Evolutionary conservation across 441 rosid species (phyloP), one percentile per base, ranked within the genome.

Genomic region (Euphorbia celastroides): DNA sequence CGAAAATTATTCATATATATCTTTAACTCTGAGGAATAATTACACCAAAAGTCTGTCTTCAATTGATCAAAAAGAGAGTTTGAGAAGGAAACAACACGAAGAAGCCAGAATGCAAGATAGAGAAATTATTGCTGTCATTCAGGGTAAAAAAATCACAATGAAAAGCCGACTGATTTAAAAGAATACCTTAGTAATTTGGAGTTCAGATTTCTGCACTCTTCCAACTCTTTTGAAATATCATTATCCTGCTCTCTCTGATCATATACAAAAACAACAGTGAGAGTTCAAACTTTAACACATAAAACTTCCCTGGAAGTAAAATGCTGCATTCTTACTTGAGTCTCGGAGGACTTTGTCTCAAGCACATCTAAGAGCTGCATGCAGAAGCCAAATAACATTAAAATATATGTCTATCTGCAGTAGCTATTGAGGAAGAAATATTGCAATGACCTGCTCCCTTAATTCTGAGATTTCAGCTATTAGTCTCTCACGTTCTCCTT

Each of bases 171-270:
- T 28, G 58, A 32, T 63, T 54, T 64, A 56, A 19, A 52, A 70
- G 23, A 62, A 60, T 82, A 93, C 99, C 96, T 86, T 74, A 80
- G 75, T 72, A 93, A 74, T 74, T 81, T 80, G 73, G 82, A 77
- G 76, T 91, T 89, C 86, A 78, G 77, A 57, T 70, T 83, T 84
- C 79, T 78, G 85, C 89, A 88, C 71, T 84, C 82, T 74, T 80
- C 82, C 74, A 93, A 80, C 80, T 91, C 95, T 77, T 75, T 82
- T 67, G 71, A 63, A 64, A 65, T 78, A 75, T 71, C 72, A 59
- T 60, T 71, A 73, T 84, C 87, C 99, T 93, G 81, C 72, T 69
- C 20, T 20, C 32, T 59, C 72, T 46, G 65, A 64, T 57, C 58
- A 36, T 60, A 17, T 44, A 74, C 60, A 71, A 38, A 56, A 64